A percentile compares a stretch with the other conserved stretches of the same genome.
phyloP scores from a whole-genome alignment of 2,329 filamentous ascomycete genomes.

The Aspergillus sp. region DNA sequence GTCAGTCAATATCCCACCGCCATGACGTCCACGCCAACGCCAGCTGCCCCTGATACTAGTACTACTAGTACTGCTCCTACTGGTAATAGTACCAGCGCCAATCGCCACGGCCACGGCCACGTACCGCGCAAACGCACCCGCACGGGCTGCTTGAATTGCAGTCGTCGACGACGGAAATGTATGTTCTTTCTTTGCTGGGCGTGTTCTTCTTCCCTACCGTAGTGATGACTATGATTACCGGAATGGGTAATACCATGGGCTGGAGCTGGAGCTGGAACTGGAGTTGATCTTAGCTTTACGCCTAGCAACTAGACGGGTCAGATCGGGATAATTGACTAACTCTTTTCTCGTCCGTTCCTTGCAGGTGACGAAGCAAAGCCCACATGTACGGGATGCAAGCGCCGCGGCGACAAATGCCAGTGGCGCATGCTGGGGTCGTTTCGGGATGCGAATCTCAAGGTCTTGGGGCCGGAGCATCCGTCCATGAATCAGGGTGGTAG shows the following conservation, averaged over 20 bases:
- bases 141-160: constrained; percentile 34
- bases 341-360: background rate
- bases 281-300: background rate
- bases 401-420: constrained; percentile 29
- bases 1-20: background rate
- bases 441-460: constrained; percentile 30
- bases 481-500: constrained; percentile 27
- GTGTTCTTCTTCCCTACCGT: background rate
- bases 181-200: background rate
- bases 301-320: background rate
- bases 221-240: background rate
- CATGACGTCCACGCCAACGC: background rate
- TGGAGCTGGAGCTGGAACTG: background rate
- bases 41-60: no score
- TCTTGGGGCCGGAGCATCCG: constrained; percentile 28
- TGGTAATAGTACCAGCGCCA: no score
- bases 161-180: constrained; percentile 35
- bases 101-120: background rate
- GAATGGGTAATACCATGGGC: background rate
- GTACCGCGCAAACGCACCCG: constrained; percentile 27
- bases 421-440: constrained; percentile 33
- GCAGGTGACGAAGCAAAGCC: constrained; percentile 32
- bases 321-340: background rate
- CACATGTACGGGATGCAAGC: constrained; percentile 30
- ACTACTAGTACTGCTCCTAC: no score